Percentiles rank a stretch among this genome's conserved stretches.
Conservation (phyloP, 1,139 yeast species). For the Candida sanyaensis region DNA sequence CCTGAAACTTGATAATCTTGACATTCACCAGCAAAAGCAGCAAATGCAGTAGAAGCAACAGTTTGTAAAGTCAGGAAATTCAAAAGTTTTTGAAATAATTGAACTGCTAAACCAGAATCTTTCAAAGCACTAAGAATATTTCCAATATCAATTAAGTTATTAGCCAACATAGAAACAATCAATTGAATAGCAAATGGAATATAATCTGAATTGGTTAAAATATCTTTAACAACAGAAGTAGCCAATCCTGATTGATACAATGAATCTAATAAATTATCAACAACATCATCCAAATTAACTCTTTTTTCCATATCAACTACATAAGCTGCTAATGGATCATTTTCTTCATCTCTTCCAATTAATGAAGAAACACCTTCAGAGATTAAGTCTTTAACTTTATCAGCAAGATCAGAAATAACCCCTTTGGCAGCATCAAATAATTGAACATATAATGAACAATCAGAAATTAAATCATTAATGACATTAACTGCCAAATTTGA, state of each 20-base stretch:
- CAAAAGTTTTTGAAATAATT: slow-evolving; percentile 38
- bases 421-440: slow-evolving; percentile 36
- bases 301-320: slow-evolving; percentile 20
- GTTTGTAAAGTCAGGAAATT: slow-evolving; percentile 36
- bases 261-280: slow-evolving; percentile 42
- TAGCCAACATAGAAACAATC: slow-evolving; percentile 30
- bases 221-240: slow-evolving; percentile 39
- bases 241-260: slow-evolving; percentile 47
- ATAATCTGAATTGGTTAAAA: slow-evolving; percentile 40
- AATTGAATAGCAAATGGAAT: slow-evolving; percentile 41
- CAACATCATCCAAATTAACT: slow-evolving; percentile 28
- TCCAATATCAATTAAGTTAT: slow-evolving; percentile 30
- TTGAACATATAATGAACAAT: slow-evolving; percentile 41
- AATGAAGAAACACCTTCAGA: slow-evolving; percentile 21
- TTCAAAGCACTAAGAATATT: slow-evolving; percentile 34
- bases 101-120: slow-evolving; percentile 37
- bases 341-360: slow-evolving; percentile 19
- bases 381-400: slow-evolving; percentile 28
- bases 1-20: slow-evolving; percentile 11
- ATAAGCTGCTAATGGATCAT: slow-evolving; percentile 9
- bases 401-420: slow-evolving; percentile 29
- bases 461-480: slow-evolving; percentile 40
- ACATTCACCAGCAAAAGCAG: slow-evolving; percentile 46
- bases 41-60: slow-evolving; percentile 43
- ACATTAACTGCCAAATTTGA: slow-evolving; percentile 40